phyloP scores from a whole-genome alignment of 306 rosid genomes.

The Astragalus membranaceus region DNA sequence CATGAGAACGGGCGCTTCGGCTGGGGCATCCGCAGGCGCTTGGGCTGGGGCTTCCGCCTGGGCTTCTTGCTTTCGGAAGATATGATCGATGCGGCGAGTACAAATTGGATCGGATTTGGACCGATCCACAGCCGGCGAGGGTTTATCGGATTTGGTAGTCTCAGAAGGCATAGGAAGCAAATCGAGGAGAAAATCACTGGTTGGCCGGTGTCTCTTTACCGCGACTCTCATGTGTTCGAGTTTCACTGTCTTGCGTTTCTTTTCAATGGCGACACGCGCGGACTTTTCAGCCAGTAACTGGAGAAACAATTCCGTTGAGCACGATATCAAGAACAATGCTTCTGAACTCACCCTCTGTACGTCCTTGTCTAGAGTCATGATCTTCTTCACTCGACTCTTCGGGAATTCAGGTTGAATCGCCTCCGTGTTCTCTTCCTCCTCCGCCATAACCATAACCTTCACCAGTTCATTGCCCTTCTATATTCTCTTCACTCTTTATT shows the following conservation, averaged over 20 bases:
- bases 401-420: constrained; percentile 47
- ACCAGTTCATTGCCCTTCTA: not conserved
- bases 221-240: constrained; percentile 58
- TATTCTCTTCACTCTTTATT: not conserved
- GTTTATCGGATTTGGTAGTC: constrained; percentile 37
- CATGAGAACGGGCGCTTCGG: constrained; percentile 9
- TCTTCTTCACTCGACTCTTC: constrained; percentile 64
- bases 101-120: constrained; percentile 29
- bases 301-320: constrained; percentile 73
- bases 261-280: constrained; percentile 47
- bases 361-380: constrained; percentile 65
- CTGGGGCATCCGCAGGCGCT: not conserved
- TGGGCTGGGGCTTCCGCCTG: not conserved
- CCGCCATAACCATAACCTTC: constrained; percentile 25
- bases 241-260: constrained; percentile 80
- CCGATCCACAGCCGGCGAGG: not conserved
- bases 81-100: constrained; percentile 68
- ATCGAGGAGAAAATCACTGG: constrained; percentile 78
- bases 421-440: constrained; percentile 31
- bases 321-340: constrained; percentile 59
- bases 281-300: constrained; percentile 66
- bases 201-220: constrained; percentile 68
- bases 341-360: constrained; percentile 65
- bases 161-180: constrained; percentile 51
- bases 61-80: constrained; percentile 40